phyloP scores from a whole-genome alignment of 2,329 filamentous ascomycete genomes.

The Sarocladium brachiariae region DNA sequence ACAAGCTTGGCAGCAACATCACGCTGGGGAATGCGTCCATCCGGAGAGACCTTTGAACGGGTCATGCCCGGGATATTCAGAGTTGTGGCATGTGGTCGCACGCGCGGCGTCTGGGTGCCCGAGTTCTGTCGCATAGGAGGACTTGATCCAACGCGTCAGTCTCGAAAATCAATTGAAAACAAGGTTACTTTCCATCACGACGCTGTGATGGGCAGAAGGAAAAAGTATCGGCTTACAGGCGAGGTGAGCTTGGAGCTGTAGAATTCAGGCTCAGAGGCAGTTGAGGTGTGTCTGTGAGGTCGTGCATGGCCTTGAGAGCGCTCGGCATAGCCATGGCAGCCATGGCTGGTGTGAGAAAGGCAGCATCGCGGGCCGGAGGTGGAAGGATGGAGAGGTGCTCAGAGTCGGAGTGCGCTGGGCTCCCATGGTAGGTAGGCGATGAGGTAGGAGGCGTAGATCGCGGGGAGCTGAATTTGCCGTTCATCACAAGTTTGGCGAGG shows the following conservation, averaged over 20 bases:
- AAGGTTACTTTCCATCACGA: not conserved
- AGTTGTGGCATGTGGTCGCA: constrained; percentile 80
- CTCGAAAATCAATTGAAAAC: not conserved
- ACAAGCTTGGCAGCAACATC: constrained; percentile 96
- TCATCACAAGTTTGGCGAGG: constrained; percentile 40
- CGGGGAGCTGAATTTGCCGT: constrained; percentile 30
- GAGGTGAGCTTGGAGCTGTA: constrained; percentile 51
- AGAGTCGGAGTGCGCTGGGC: constrained; percentile 23
- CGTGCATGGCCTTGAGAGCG: constrained; percentile 27
- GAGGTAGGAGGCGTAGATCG: constrained; percentile 22
- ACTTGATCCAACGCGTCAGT: constrained; percentile 30
- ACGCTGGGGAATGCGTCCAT: constrained; percentile 85
- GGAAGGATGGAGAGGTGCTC: constrained; percentile 27
- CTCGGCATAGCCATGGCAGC: constrained; percentile 29
- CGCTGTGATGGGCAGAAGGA: not conserved
- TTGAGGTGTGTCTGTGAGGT: constrained; percentile 46
- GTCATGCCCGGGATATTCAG: constrained; percentile 96
- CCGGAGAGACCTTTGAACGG: constrained; percentile 88
- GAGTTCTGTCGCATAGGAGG: constrained; percentile 67
- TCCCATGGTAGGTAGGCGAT: constrained; percentile 15
- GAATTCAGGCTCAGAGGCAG: constrained; percentile 51
- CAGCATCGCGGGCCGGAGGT: constrained; percentile 28
- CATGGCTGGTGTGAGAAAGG: constrained; percentile 24
- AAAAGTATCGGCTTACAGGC: constrained; percentile 40
- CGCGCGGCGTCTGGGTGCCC: constrained; percentile 67